Conservation (phyloP, 202 grass and related monocot genomes). For the Tripidium arundinaceum region DNA sequence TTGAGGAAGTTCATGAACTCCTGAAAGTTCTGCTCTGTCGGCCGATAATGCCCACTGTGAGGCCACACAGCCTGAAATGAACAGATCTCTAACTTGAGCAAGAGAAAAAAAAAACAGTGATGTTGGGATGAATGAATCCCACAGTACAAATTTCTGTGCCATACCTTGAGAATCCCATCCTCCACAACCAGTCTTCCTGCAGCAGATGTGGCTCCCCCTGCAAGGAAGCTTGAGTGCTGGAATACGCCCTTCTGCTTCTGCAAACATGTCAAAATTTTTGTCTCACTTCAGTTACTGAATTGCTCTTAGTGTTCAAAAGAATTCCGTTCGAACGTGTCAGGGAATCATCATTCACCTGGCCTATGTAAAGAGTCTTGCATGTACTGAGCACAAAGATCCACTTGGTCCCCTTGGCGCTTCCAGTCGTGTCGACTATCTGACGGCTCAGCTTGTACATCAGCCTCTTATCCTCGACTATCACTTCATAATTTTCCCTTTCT, state of each 20-base stretch:
- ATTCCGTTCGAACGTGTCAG: neutral
- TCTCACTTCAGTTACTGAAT: conserved; percentile 9
- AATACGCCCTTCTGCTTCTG: conserved; percentile 77
- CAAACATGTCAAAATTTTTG: conserved; percentile 6
- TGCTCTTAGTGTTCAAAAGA: neutral
- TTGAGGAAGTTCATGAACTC: conserved; percentile 75
- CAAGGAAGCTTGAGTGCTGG: conserved; percentile 92
- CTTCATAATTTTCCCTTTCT: conserved; percentile 12
- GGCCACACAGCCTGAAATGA: conserved; percentile 71
- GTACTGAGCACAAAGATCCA: conserved; percentile 91
- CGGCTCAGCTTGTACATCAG: conserved; percentile 50
- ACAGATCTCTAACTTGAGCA: neutral
- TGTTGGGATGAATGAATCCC: too few relatives aligned
- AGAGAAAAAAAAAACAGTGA: neutral
- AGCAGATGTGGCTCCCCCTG: conserved; percentile 80
- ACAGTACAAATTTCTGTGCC: neutral
- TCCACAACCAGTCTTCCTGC: conserved; percentile 73
- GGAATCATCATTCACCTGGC: conserved; percentile 39
- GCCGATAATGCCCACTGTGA: conserved; percentile 85
- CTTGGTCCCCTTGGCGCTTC: conserved; percentile 44
- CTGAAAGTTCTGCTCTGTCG: conserved; percentile 72
- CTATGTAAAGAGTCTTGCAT: conserved; percentile 62
- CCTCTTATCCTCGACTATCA: conserved; percentile 2
- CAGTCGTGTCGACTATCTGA: conserved; percentile 43
- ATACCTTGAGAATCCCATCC: conserved; percentile 66